Evolutionary conservation across 2,329 filamentous ascomycete species (phyloP).

Genomic region (Camptophora hylomeconis): DNA sequence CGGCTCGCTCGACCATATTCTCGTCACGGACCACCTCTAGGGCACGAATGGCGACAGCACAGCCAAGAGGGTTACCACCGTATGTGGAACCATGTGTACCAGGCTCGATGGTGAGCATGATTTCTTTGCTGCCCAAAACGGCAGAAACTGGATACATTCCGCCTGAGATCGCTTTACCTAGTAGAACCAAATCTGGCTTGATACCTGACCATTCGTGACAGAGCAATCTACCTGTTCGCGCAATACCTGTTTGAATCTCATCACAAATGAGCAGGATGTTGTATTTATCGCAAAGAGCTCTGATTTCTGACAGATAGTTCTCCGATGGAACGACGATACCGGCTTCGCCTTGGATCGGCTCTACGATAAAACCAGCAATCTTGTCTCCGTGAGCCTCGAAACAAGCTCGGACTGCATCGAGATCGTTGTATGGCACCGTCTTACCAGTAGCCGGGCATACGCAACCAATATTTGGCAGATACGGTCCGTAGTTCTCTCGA

Average conservation of each 20-base stretch:
- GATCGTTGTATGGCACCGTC: slow-evolving; percentile 74
- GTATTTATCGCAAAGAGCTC: slow-evolving; percentile 82
- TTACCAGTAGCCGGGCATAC: slow-evolving; percentile 61
- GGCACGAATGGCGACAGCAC: slow-evolving; percentile 87
- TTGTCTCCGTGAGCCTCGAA: slow-evolving; percentile 70
- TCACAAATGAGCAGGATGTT: slow-evolving; percentile 94
- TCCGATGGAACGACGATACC: slow-evolving; percentile 91
- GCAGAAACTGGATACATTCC: slow-evolving; percentile 98
- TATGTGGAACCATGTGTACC: slow-evolving; percentile 98
- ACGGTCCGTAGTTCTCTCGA: slow-evolving; percentile 91
- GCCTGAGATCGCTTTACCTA: slow-evolving; percentile 95
- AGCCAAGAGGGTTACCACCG: slow-evolving; percentile 89
- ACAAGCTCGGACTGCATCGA: slow-evolving; percentile 64
- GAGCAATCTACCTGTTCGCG: slow-evolving; percentile 83
- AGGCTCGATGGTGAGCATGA: slow-evolving; percentile 93
- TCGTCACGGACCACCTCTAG: slow-evolving; percentile 90
- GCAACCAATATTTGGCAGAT: slow-evolving; percentile 77
- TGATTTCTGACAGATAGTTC: slow-evolving; percentile 67
- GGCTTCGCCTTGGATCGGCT: slow-evolving; percentile 95
- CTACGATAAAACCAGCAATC: slow-evolving; percentile 84
- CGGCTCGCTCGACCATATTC: slow-evolving; percentile 68
- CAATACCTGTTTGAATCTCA: slow-evolving; percentile 97
- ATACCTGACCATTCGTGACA: slow-evolving; percentile 91
- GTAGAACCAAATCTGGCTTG: slow-evolving; percentile 85
- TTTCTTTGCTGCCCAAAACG: slow-evolving; percentile 73